Base-by-base conservation (phyloP, 108 stramenopile genomes). In the Cyclostephanos tholiformis region DNA sequence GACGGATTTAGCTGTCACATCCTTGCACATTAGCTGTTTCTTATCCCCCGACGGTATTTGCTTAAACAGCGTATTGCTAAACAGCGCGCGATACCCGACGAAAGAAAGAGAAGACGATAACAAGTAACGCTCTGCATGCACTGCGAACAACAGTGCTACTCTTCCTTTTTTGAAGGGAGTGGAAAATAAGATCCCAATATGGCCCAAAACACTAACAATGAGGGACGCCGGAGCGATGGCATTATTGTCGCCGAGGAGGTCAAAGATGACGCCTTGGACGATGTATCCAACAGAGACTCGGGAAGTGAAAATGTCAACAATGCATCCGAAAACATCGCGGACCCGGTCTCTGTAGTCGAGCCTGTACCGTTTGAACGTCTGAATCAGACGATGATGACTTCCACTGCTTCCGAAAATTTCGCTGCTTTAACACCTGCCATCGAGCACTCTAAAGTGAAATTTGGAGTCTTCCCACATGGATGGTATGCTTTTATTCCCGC, bases 401-500 rank as follows among this genome's bases (percentile, higher is more conserved):
- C 59, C 35, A 60, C 59, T 35, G 19, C 59, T 60, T 60, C 59
- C 58, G 58, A 70, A 59, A 63, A 35, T 30, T 48, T 50, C 41
- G 7, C 55, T n/a, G 59, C 51, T 12, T 49, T 61, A n/a, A 50
- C 71, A 23, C 32, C 71, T 51, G 39, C 26, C 22, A 48, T 72
- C 27, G 61, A 72, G 25, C 20, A 14, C 16, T 13, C 57, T 2
- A 44, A 22, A n/a, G 19, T 50, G 17, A 52, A 69, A 41, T 76
- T 61, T 32, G 32, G 49, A 22, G 36, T 46, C 32, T 44, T 55
- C 39, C 75, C 75, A n/a, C 75, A 69, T 69, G 75, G 75, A 4
- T 50, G 56, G 14, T 63, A 76, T 39, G 58, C 39, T 17, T 49
- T 32, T 8, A n/a, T 76, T 22, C 59, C 61, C 6, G 60, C 67